Evolutionary conservation across 441 rosid genomes (phyloP), one percentile per base, ranked within the genome.

Genomic region (Flueggea neowawraea): DNA sequence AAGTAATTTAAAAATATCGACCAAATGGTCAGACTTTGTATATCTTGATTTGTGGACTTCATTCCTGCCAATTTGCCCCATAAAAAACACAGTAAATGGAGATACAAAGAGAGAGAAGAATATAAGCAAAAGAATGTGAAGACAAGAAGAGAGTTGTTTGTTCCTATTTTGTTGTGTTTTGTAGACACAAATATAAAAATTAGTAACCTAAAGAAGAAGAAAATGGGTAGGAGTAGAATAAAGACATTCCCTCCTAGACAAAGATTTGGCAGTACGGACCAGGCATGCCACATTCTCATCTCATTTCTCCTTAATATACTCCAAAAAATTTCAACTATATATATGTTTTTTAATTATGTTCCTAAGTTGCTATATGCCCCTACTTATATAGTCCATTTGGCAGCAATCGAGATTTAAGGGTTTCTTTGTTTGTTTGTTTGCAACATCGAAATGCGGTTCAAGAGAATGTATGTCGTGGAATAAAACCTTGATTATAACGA

Each of bases 191-290:
- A 43, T 13, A 48, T 14, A 56, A 36, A 28, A 49, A 48, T 58
- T 54, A 75, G 50, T 28, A 12, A 28, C 68, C 64, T 60, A 67
- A 69, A 41, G 57, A 55, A 15, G 8, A 50, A 54, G 57, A n/a
- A 47, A 47, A 55, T 54, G 10, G 49, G 62, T 33, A 44, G 55
- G 63, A 13, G 22, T 1, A 64, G 41, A 17, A 75, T 6, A 58
- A 68, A 63, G 79, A 79, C 80, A 73, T 0, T 10, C 66, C 36
- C 62, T 58, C 74, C 28, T 74, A 71, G 74, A 80, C 79, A 82
- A 80, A 78, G 76, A 75, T 71, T 61, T 68, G 73, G 71, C 81
- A 50, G 67, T 75, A 67, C 77, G 72, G 80, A 76, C 60, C 74
- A 74, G 58, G 60, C 64, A 70, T 58, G 48, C 50, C 31, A 15